Evolutionary conservation across 495 filamentous ascomycete species (phyloP), one percentile per base, ranked within the genome.

Genomic region (Hypoxylon fuscum): DNA sequence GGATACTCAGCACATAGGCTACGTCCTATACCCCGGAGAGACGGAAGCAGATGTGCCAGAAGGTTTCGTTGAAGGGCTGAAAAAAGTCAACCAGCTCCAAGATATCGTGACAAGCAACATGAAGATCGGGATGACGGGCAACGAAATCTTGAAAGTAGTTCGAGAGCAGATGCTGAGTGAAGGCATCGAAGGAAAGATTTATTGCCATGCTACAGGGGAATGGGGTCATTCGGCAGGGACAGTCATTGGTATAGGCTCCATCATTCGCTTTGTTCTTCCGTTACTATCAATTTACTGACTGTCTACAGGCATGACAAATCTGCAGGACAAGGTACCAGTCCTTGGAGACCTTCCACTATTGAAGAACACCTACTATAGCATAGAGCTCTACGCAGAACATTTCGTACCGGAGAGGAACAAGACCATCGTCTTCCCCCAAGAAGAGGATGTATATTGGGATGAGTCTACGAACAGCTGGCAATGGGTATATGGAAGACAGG

Each of bases 161-260:
- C 59, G 72, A 14, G 42, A 62, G 31, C 70, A 80, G 55, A 78
- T 80, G 73, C 45, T 49, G 3, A 62, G 37, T 12, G 79, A 79
- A 55, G 75, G 73, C 5, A 76, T 81, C 20, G 69, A 76, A 35
- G 79, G 76, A 1, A 77, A 68, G 63, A 71, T 82, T 1, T 82
- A 82, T 34, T 75, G 64, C 27, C 78, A 82, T 47, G 74, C 79
- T n/a, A 78, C 78, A 27, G 79, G 79, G 0, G 79, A 82, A 69
- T 80, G 77, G 77, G 79, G 78, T 0, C 79, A 82, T 61, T 74
- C 72, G 4, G 79, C 79, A 0, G 78, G 79, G 1, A 71, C 79
- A 2, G 49, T 80, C 21, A 73, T 81, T 43, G 79, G 78, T 78
- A 66, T 14, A 15, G 5, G 5, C n/a, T 6, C 11, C 38, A 14